These are phyloP conservation scores for Neofusicoccum umdonicola DNA, from an alignment of 2,329 filamentous ascomycete species.

Conservation along the genomic window DNA sequence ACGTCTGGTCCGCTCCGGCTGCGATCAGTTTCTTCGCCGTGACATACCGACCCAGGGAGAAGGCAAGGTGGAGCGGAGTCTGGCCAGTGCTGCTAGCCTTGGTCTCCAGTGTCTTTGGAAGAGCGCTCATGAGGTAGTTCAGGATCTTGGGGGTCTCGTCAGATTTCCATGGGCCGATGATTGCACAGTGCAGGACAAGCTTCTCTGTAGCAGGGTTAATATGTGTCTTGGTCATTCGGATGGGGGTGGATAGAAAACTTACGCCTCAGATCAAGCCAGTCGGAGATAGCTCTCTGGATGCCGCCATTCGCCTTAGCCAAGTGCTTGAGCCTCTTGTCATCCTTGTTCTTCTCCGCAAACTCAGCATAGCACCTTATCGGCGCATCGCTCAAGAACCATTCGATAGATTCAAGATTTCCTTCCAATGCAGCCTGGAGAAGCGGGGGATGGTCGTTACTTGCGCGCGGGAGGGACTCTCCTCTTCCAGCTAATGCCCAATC, in stretches of 20 bases:
- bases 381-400: conserved; percentile 74
- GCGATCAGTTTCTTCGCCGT: conserved; percentile 62
- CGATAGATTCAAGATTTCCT: conserved; percentile 64
- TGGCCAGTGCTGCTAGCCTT: conserved; percentile 51
- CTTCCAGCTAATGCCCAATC: conserved; percentile 72
- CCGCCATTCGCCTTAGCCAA: conserved; percentile 60
- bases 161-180: conserved; percentile 31
- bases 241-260: conserved; percentile 31
- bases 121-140: conserved; percentile 62
- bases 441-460: conserved; percentile 50
- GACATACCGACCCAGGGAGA: conserved; percentile 53
- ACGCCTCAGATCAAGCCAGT: conserved; percentile 62
- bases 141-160: conserved; percentile 55
- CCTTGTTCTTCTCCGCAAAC: conserved; percentile 61
- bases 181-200: conserved; percentile 63
- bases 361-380: conserved; percentile 67
- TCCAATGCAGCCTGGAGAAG: conserved; percentile 57
- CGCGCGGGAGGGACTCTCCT: conserved; percentile 24
- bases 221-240: not conserved
- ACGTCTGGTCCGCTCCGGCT: conserved; percentile 67
- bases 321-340: conserved; percentile 62
- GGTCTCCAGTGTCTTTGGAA: conserved; percentile 62
- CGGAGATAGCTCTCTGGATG: conserved; percentile 61
- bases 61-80: conserved; percentile 70
- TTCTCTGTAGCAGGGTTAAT: conserved; percentile 46